Percentiles rank a stretch among this genome's conserved stretches.
Conservation (phyloP, 805 yeast species). For the Tanozyma kutaoensis region DNA sequence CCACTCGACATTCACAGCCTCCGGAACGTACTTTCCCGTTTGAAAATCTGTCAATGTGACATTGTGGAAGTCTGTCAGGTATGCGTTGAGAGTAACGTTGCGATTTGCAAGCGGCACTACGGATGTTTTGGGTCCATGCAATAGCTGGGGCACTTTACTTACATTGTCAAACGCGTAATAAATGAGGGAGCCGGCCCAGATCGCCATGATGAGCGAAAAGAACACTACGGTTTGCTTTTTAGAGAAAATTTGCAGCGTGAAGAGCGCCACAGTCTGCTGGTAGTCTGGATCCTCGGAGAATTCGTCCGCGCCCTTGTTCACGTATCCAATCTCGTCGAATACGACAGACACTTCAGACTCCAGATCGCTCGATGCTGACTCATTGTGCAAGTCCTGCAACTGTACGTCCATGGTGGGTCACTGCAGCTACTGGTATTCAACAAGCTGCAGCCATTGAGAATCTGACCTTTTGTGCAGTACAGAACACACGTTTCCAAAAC, state of each 20-base stretch:
- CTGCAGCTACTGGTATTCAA: too few species aligned
- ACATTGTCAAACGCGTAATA: slow-evolving; percentile 14
- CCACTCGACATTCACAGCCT: slow-evolving; percentile 12
- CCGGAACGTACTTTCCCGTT: slow-evolving; percentile 10
- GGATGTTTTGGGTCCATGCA: slow-evolving; percentile 10
- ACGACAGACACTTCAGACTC: slow-evolving; percentile 9
- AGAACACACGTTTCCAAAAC: too few species aligned
- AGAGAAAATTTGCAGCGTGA: slow-evolving; percentile 1
- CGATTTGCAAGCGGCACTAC: slow-evolving; percentile 10
- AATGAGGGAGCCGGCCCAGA: slow-evolving; percentile 16
- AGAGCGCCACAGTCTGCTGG: slow-evolving; percentile 2
- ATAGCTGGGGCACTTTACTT: slow-evolving; percentile 4
- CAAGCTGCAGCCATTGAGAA: too few species aligned
- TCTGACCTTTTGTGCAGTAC: too few species aligned
- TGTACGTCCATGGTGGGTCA: too few species aligned
- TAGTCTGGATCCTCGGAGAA: slow-evolving; percentile 3
- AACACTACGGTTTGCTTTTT: slow-evolving; percentile 1
- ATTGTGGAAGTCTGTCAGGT: slow-evolving; percentile 12
- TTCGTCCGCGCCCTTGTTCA: slow-evolving; percentile 2
- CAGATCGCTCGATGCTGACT: slow-evolving; percentile 1
- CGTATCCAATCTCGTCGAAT: slow-evolving; percentile 15
- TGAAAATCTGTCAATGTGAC: slow-evolving; percentile 13
- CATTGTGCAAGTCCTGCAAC: too few species aligned
- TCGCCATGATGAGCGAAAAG: slow-evolving; percentile 1
- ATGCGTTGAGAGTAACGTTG: slow-evolving; percentile 18